phyloP scores from a whole-genome alignment of 2,329 filamentous ascomycete species.

The Nemania sp. region DNA sequence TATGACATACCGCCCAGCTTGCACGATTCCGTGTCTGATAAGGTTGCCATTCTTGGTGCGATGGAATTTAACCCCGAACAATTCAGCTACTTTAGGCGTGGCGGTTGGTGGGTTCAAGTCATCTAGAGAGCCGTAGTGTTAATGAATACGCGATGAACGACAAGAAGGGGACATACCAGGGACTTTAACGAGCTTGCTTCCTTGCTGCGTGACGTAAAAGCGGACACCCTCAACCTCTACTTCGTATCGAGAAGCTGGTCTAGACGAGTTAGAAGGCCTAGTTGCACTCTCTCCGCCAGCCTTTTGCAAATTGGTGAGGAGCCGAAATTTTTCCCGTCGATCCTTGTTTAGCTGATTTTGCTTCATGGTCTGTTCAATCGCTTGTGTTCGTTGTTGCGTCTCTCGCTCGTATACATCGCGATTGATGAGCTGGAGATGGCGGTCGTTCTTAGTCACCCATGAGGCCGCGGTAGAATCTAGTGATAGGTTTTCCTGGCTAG shows the following conservation, averaged over 20 bases:
- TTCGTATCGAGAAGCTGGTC: conserved; percentile 55
- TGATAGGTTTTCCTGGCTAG: conserved; percentile 35
- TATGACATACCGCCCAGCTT: conserved; percentile 71
- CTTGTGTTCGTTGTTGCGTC: conserved; percentile 66
- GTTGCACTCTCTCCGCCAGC: conserved; percentile 32
- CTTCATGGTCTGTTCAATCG: conserved; percentile 70
- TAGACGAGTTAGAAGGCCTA: conserved; percentile 37
- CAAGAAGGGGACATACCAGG: conserved; percentile 60
- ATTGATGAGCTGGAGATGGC: conserved; percentile 83
- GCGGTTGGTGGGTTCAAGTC: conserved; percentile 63
- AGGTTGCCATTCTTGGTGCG: conserved; percentile 88
- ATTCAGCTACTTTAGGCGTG: conserved; percentile 72
- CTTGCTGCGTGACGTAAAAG: conserved; percentile 73
- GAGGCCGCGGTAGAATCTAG: conserved; percentile 45
- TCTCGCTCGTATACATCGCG: conserved; percentile 76
- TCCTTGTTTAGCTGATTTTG: conserved; percentile 59
- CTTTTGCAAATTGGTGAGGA: conserved; percentile 52
- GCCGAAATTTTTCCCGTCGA: conserved; percentile 60
- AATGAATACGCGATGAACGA: conserved; percentile 17
- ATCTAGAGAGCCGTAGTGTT: conserved; percentile 45
- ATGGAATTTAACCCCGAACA: conserved; percentile 81
- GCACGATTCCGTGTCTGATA: conserved; percentile 74
- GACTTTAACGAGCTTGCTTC: conserved; percentile 78
- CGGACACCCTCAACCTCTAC: conserved; percentile 71
- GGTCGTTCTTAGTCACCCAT: conserved; percentile 75